phyloP scores from a whole-genome alignment of 257 asterid genomes.

The Solanum infundibuliforme region DNA sequence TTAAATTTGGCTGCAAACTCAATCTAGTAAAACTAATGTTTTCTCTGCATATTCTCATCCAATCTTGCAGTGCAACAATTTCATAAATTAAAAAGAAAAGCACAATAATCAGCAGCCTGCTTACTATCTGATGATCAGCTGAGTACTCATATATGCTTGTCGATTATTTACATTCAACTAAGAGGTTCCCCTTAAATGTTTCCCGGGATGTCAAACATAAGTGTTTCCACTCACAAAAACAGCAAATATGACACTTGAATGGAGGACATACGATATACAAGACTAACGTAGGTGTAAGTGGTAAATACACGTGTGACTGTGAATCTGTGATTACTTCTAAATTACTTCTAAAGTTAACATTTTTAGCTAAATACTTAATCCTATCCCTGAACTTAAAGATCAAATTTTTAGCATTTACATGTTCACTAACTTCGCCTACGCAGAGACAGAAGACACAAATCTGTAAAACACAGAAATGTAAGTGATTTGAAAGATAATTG shows the following conservation, averaged over 20 bases:
- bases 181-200: background rate
- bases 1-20: background rate
- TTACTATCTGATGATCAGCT: background rate
- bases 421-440: background rate
- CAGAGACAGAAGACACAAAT: background rate
- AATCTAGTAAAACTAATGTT: background rate
- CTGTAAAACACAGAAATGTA: background rate
- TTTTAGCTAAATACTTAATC: background rate
- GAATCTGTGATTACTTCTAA: background rate
- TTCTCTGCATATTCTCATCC: background rate
- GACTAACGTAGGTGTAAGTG: background rate
- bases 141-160: background rate
- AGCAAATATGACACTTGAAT: background rate
- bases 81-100: background rate
- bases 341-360: background rate
- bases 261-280: background rate
- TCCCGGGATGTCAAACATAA: background rate
- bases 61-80: background rate
- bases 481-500: too few species aligned
- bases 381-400: background rate
- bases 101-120: background rate
- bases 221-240: background rate
- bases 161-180: background rate
- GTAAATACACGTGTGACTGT: background rate
- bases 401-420: background rate